phyloP scores from a whole-genome alignment of 345 rosid genomes.

The Jatropha curcas region DNA sequence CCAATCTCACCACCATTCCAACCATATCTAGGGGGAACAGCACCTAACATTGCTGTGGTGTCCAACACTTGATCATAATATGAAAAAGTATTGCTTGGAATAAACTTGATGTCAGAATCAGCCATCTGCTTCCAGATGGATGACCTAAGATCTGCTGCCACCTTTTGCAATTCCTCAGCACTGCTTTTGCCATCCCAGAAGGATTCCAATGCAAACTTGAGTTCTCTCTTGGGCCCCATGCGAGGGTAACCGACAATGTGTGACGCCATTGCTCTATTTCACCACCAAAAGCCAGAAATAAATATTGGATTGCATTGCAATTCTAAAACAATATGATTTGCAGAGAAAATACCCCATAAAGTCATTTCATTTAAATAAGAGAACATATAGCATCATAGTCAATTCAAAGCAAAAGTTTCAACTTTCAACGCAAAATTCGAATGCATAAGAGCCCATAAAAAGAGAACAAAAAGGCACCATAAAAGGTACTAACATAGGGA shows the following conservation, averaged over 20 bases:
- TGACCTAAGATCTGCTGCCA: slow-evolving; percentile 77
- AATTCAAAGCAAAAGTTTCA: slow-evolving; percentile 1
- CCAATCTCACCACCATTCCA: slow-evolving; percentile 89
- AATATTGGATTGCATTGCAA: slow-evolving; percentile 8
- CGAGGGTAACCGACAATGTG: slow-evolving; percentile 99
- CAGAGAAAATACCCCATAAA: not conserved
- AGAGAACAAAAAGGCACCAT: not conserved
- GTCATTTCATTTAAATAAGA: not conserved
- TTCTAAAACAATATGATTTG: not conserved
- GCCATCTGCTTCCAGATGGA: slow-evolving; percentile 96
- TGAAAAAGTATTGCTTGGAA: slow-evolving; percentile 96
- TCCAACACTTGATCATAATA: slow-evolving; percentile 89
- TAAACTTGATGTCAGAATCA: slow-evolving; percentile 73
- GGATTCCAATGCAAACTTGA: slow-evolving; percentile 94
- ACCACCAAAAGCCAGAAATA: slow-evolving; percentile 12
- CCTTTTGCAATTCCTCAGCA: slow-evolving; percentile 82
- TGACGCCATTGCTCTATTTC: slow-evolving; percentile 71
- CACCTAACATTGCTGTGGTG: slow-evolving; percentile 93
- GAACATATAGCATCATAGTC: not conserved
- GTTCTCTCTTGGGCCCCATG: slow-evolving; percentile 99
- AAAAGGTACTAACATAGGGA: not conserved
- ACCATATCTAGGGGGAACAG: slow-evolving; percentile 87
- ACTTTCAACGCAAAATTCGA: too few species aligned
- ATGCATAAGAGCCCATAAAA: not conserved
- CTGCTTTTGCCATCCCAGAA: slow-evolving; percentile 98